Percentiles rank a stretch among this genome's conserved stretches.
These are phyloP conservation scores for Nemophila menziesii DNA, from an alignment of 257 asterid genomes.

Conservation along the genomic window DNA sequence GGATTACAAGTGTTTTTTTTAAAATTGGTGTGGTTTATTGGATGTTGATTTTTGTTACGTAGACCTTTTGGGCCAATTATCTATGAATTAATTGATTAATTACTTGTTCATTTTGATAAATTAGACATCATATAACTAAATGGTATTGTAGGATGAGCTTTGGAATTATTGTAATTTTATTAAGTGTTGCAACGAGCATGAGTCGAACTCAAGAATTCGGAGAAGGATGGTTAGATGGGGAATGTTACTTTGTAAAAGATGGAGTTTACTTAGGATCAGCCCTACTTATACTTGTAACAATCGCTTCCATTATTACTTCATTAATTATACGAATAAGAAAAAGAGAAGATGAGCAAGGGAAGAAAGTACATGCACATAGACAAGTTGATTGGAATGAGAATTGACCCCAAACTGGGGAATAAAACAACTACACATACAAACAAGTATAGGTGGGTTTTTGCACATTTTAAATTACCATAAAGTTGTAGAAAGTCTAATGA, in stretches of 20 bases:
- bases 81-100: too few relatives aligned
- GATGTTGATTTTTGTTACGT: too few relatives aligned
- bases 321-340: slow-evolving; percentile 12
- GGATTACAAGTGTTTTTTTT: too few relatives aligned
- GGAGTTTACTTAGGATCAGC: slow-evolving; percentile 57
- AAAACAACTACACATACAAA: neutral
- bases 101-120: too few relatives aligned
- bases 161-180: slow-evolving; percentile 37
- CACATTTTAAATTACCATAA: too few relatives aligned
- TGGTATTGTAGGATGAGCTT: slow-evolving; percentile 48
- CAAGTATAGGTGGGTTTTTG: neutral
- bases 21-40: too few relatives aligned
- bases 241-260: slow-evolving; percentile 66
- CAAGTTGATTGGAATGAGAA: neutral
- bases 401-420: neutral
- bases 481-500: neutral
- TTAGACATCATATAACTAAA: neutral
- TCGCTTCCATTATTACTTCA: slow-evolving; percentile 37
- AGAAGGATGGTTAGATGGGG: slow-evolving; percentile 81
- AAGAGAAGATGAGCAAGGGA: slow-evolving; percentile 27
- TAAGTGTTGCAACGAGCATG: slow-evolving; percentile 66
- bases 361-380: slow-evolving; percentile 28
- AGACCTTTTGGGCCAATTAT: too few relatives aligned
- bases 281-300: slow-evolving; percentile 31
- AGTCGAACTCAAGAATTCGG: slow-evolving; percentile 45